Evolutionary conservation across 2,329 filamentous ascomycete genomes (phyloP), one percentile per base, ranked within the genome.

Genomic region (Epichloe festucae): DNA sequence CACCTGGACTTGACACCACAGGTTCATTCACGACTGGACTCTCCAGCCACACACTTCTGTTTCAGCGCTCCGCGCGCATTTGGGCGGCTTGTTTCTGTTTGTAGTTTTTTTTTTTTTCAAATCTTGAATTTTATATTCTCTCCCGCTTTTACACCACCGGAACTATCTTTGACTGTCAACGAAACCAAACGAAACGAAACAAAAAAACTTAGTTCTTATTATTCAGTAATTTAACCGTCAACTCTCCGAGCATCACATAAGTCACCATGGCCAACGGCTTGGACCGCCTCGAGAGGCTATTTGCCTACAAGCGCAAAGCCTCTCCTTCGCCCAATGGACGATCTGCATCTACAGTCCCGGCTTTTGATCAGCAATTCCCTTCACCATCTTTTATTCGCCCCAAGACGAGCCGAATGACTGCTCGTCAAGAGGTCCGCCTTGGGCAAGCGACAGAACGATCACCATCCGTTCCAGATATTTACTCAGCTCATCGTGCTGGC

Each of bases 311-410:
- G 59, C 66, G 65, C 51, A 70, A 68, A 55, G 55, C 59, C 36
- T 65, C 64, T 15, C 53, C 57, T 11, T 61, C 61, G 35, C 54
- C 58, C 43, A 60, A 53, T 49, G 59, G 56, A 50, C 56, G 60
- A 50, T 55, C 54, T 40, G 59, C 52, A 42, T 58, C 59, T 50
- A 52, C 53, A 31, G 48, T 54, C 15, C 57, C 57, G 34, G 51
- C 61, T 8, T 49, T 60, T 23, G 67, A 62, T 48, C 67, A 66
- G 48, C 63, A 68, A 48, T 78, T 78, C 55, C 75, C 75, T 4
- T 69, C 69, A 19, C 71, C 75, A 6, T 76, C 75, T 1, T 82
- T 78, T 56, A 76, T 82, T 55, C 70, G 75, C 45, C 78, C 78
- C 27, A 79, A 70, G 39, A 69, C 72, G 15, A 70, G 68, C 51